These are phyloP conservation scores for Xylaria sp. DNA, from an alignment of 2,329 filamentous ascomycete genomes.

Conservation along the genomic window DNA sequence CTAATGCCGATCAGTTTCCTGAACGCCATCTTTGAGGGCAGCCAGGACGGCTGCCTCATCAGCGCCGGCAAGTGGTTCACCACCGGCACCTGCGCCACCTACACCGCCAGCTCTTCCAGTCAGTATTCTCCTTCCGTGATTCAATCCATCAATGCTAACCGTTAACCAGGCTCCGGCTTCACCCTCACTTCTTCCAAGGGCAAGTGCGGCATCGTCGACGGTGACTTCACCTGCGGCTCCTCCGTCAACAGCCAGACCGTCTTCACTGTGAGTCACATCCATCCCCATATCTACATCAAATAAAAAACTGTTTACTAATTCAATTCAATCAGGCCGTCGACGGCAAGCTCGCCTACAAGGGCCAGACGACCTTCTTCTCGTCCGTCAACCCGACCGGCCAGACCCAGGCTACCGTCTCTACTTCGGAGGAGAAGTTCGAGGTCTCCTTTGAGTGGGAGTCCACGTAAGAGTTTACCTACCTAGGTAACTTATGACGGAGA, in stretches of 20 bases:
- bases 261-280: constrained; percentile 17
- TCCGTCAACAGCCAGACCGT: constrained; percentile 34
- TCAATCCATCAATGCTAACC: background rate
- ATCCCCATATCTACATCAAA: no score
- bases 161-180: constrained; percentile 39
- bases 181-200: constrained; percentile 56
- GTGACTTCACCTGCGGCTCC: constrained; percentile 50
- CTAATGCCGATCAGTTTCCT: constrained; percentile 40
- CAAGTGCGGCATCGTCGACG: constrained; percentile 49
- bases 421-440: constrained; percentile 14
- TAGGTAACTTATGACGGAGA: no score
- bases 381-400: constrained; percentile 21
- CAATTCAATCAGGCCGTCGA: constrained; percentile 10
- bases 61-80: constrained; percentile 62
- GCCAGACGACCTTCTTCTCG: constrained; percentile 20
- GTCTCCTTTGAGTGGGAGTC: constrained; percentile 23
- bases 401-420: constrained; percentile 24
- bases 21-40: constrained; percentile 47
- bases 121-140: background rate
- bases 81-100: constrained; percentile 62
- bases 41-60: constrained; percentile 61
- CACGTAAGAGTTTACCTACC: background rate
- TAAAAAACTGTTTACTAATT: background rate
- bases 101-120: constrained; percentile 45
- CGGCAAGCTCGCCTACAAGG: constrained; percentile 17